Conservation (phyloP, 129 eudicot genomes). For the Centaurea solstitialis region DNA sequence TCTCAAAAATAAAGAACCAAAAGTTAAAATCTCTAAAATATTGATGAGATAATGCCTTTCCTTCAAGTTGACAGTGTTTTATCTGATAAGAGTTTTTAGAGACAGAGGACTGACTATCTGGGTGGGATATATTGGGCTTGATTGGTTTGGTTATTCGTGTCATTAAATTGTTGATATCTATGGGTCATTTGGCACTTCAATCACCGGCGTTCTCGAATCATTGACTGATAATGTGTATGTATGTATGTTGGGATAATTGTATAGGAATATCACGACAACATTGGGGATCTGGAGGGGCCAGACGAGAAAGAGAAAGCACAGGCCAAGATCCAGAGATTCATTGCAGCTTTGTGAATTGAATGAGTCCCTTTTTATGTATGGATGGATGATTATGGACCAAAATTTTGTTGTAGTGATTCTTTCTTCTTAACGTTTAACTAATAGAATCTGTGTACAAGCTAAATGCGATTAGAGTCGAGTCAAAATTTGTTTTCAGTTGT, state of each 20-base stretch:
- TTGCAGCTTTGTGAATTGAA: slow-evolving; percentile 53
- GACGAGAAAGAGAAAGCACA: slow-evolving; percentile 97
- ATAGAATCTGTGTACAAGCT: background rate
- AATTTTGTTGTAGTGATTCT: slow-evolving; percentile 12
- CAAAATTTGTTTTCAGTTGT: background rate
- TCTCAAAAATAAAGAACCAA: no score
- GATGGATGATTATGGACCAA: background rate
- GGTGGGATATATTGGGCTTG: no score
- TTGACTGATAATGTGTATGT: no score
- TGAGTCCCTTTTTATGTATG: background rate
- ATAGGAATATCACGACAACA: slow-evolving; percentile 94
- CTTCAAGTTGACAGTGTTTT: no score
- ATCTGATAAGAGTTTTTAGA: no score
- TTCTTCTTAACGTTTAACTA: background rate
- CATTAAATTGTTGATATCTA: no score
- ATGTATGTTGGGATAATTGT: background rate
- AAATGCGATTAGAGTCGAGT: background rate
- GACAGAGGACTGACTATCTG: no score
- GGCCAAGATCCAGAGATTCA: slow-evolving; percentile 75
- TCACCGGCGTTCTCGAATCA: no score
- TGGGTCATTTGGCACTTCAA: no score
- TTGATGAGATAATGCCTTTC: no score
- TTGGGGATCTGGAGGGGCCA: slow-evolving; percentile 97
- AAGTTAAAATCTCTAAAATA: background rate
- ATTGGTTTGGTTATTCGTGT: no score